Conservation (phyloP, 2,329 filamentous ascomycete genomes). For the Arthrobotrys iridis region DNA sequence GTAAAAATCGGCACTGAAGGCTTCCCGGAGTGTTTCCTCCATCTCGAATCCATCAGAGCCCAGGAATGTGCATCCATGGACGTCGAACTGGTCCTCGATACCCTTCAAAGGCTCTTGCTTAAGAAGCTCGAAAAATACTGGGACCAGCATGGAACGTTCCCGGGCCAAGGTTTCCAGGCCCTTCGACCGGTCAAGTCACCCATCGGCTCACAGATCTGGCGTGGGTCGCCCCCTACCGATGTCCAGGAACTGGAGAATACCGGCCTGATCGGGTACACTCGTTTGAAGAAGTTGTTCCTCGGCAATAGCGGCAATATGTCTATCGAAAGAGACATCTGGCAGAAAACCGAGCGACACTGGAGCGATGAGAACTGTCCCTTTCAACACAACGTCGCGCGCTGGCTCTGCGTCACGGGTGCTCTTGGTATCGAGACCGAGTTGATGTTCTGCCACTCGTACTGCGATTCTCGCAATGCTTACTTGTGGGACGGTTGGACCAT, state of each 20-base stretch:
- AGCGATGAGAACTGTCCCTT: conserved; percentile 26
- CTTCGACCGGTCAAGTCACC: conserved; percentile 38
- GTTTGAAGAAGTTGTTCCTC: conserved; percentile 40
- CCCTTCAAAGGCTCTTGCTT: conserved; percentile 40
- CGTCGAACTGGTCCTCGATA: background rate
- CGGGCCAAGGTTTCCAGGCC: background rate
- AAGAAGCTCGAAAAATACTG: conserved; percentile 29
- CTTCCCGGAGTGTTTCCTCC: conserved; percentile 31
- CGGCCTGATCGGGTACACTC: conserved; percentile 38
- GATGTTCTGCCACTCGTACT: conserved; percentile 45
- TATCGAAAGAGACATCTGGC: conserved; percentile 36
- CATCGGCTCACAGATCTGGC: conserved; percentile 42
- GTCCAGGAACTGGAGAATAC: conserved; percentile 31
- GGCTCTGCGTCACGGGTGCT: conserved; percentile 41
- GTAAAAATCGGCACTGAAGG: conserved; percentile 11
- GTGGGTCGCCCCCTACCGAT: conserved; percentile 18
- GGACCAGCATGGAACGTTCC: conserved; percentile 10
- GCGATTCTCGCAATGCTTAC: conserved; percentile 40
- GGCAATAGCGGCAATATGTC: conserved; percentile 42
- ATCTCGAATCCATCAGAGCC: conserved; percentile 36
- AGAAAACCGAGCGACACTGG: conserved; percentile 11
- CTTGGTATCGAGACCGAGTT: conserved; percentile 45
- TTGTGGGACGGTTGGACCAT: conserved; percentile 49
- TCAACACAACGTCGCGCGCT: conserved; percentile 39
- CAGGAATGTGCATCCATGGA: conserved; percentile 30